Conservation (phyloP, 306 rosid genomes). For the Cucurbita pepo region DNA sequence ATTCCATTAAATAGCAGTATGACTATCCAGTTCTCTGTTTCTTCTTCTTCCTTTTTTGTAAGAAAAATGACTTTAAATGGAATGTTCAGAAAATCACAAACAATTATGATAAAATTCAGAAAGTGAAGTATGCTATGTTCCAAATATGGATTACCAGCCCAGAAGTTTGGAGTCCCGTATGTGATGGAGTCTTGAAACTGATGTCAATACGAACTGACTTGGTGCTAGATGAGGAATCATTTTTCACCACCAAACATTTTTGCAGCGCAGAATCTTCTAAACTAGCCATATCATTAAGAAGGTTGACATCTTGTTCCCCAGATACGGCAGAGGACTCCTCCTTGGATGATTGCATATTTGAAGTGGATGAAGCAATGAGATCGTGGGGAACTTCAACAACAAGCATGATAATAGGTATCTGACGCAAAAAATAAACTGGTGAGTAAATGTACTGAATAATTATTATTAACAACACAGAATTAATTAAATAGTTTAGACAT, state of each 20-base stretch:
- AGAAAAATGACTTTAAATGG: not conserved
- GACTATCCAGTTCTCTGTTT: not conserved
- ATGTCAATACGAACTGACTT: constrained; percentile 79
- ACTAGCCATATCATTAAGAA: constrained; percentile 26
- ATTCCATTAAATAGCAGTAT: not conserved
- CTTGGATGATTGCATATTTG: constrained; percentile 61
- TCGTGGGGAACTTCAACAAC: constrained; percentile 91
- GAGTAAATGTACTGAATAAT: constrained; percentile 6
- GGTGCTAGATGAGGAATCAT: constrained; percentile 31
- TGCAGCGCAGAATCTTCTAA: constrained; percentile 41
- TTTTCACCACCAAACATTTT: constrained; percentile 34
- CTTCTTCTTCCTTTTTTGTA: not conserved
- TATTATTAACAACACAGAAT: constrained; percentile 3
- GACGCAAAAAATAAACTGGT: constrained; percentile 14
- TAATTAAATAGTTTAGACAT: constrained; percentile 3
- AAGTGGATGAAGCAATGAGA: constrained; percentile 38
- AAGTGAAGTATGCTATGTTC: not conserved
- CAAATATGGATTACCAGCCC: constrained; percentile 43
- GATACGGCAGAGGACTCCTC: constrained; percentile 31
- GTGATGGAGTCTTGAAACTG: constrained; percentile 82
- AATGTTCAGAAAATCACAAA: not conserved
- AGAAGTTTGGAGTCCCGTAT: constrained; percentile 92
- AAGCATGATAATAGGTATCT: constrained; percentile 95
- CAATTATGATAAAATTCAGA: not conserved
- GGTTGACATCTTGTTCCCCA: constrained; percentile 30